Conservation (phyloP, 768 basidiomycete species). For the Agaricus sinodeliciosus region DNA sequence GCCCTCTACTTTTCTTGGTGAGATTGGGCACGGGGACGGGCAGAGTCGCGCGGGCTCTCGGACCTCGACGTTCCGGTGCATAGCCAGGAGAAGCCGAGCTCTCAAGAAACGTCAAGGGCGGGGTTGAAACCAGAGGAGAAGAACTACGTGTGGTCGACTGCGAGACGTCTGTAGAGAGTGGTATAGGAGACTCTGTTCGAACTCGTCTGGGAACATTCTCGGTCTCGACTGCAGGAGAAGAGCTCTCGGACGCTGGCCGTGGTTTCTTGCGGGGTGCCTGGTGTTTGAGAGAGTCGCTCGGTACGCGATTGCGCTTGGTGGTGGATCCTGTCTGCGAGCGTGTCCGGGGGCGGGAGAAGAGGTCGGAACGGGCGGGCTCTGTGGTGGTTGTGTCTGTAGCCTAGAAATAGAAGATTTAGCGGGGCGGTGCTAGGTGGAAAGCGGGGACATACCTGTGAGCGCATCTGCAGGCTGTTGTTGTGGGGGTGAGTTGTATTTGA, state of each 20-base stretch:
- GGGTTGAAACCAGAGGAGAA: conserved; percentile 4
- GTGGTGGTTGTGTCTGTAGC: neutral
- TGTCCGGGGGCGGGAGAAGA: conserved; percentile 24
- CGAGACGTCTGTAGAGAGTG: conserved; percentile 1
- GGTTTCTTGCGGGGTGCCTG: conserved; percentile 5
- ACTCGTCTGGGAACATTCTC: neutral
- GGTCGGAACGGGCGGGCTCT: neutral
- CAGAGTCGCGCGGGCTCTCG: conserved; percentile 47
- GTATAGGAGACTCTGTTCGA: conserved; percentile 9
- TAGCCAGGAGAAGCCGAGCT: conserved; percentile 12
- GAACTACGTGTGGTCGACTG: conserved; percentile 8
- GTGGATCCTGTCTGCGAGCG: conserved; percentile 29
- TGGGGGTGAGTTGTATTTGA: too few species aligned
- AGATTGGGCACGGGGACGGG: conserved; percentile 72
- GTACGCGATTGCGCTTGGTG: conserved; percentile 20
- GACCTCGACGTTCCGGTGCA: conserved; percentile 30
- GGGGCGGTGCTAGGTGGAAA: too few species aligned
- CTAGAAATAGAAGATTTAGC: too few species aligned
- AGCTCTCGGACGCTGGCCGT: conserved; percentile 2
- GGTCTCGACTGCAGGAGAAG: conserved; percentile 5
- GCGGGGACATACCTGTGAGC: too few species aligned
- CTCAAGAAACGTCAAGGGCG: conserved; percentile 14
- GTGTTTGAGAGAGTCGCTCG: conserved; percentile 13
- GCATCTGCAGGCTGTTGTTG: too few species aligned
- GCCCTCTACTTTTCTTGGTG: conserved; percentile 75